Base-by-base conservation (phyloP, 495 filamentous ascomycete species). In the Xylaria palmicola region DNA sequence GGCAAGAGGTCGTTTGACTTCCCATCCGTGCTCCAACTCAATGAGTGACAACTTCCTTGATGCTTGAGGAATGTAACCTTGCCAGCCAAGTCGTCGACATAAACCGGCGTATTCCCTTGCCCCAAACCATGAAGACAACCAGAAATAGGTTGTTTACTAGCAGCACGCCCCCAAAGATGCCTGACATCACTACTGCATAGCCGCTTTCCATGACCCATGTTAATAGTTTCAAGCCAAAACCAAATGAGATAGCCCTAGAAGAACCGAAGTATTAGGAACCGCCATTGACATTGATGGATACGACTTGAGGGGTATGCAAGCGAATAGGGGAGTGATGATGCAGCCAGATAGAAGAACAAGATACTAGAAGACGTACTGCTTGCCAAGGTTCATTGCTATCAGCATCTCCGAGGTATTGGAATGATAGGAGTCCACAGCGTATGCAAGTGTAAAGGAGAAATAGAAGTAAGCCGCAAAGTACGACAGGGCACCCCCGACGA, bases 311-410 rank as follows among this genome's bases (percentile, higher is more conserved):
- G n/a, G 3, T 15, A 56, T 32, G 53, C 39, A n/a, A 34, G 6
- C 20, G n/a, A 17, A 15, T 24, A 26, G 26, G 17, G 32, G 17
- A 17, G 36, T 8, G 8, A 19, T 19, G 15, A 1, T 2, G 7
- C 6, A 4, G 17, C 39, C 22, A n/a, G 37, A 4, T 0, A 5
- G 20, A 34, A 27, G 15, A 34, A 19, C 15, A 17, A 2, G 17
- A 13, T 44, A 2, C 13, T 24, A 27, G 37, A 24, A 44, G 43
- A 20, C 53, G 39, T 56, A 56, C 68, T 86, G 83, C 60, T 88
- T 88, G n/a, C 85, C 85, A 24, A 88, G 64, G 61, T 86, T 87
- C 83, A 88, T 86, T 3, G 83, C 83, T 63, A 88, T 88, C 29
- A 88, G 72, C 85, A 88, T 86, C 66, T 88, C 84, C 0, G 74